Evolutionary conservation across 192 early-diverging fungal genomes (phyloP).

Genomic region (Gigaspora rosea): DNA sequence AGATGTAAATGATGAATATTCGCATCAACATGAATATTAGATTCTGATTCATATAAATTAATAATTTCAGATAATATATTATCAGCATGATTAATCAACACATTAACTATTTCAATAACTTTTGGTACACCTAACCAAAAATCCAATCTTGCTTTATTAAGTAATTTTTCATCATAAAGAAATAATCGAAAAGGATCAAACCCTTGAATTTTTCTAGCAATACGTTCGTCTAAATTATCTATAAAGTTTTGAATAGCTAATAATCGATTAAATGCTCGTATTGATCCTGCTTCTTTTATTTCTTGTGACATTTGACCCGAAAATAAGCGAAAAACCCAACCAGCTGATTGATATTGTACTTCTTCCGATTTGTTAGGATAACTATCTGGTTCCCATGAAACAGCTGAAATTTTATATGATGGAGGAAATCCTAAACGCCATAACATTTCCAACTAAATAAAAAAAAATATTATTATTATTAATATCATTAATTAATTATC

Average conservation of each 20-base stretch:
- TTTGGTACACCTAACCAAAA: conserved; percentile 56
- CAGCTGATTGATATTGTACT: conserved; percentile 55
- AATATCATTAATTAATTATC: background rate
- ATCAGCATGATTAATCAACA: conserved; percentile 35
- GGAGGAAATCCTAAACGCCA: conserved; percentile 60
- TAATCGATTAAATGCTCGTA: conserved; percentile 60
- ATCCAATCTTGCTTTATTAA: conserved; percentile 50
- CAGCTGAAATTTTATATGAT: conserved; percentile 46
- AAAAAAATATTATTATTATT: too few relatives aligned
- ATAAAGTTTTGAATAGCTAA: conserved; percentile 61
- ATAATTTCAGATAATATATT: conserved; percentile 9
- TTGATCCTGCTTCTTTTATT: conserved; percentile 55
- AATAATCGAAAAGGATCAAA: conserved; percentile 53
- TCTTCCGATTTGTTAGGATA: conserved; percentile 37
- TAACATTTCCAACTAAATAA: conserved; percentile 49
- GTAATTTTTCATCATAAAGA: conserved; percentile 50
- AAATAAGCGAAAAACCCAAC: conserved; percentile 65
- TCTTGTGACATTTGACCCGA: conserved; percentile 61
- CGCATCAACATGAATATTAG: background rate
- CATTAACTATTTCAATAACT: conserved; percentile 42
- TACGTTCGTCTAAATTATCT: conserved; percentile 59
- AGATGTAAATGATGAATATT: background rate
- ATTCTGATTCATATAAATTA: background rate
- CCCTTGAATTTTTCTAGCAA: conserved; percentile 47
- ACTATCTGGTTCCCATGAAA: conserved; percentile 60